Conservation (phyloP, 1,139 yeast genomes). For the Candida mesenterica region DNA sequence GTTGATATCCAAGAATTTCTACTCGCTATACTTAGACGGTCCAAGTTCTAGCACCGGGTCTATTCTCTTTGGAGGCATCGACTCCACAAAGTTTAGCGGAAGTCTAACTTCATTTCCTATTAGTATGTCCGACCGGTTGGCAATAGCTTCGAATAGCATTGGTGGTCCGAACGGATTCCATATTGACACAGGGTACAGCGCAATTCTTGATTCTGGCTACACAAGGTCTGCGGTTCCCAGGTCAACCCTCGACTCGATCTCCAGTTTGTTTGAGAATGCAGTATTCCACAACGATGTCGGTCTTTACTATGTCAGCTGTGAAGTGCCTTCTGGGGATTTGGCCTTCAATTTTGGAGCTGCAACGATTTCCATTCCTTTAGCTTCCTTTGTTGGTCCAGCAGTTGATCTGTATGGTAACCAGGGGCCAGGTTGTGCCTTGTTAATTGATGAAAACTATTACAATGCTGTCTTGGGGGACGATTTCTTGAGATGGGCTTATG, state of each 20-base stretch:
- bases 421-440: no score
- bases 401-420: no score
- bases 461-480: no score
- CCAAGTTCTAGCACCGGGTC: constrained; percentile 13
- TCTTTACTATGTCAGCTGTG: constrained; percentile 5
- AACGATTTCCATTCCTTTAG: background rate
- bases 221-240: constrained; percentile 56
- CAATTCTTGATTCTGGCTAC: constrained; percentile 67
- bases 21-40: constrained; percentile 20
- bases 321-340: background rate
- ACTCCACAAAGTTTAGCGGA: constrained; percentile 18
- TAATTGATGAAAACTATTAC: no score
- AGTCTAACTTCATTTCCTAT: constrained; percentile 9
- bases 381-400: background rate
- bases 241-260: constrained; percentile 38
- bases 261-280: constrained; percentile 12
- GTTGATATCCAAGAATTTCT: constrained; percentile 16
- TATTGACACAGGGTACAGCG: constrained; percentile 25
- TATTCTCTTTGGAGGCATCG: constrained; percentile 21
- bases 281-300: constrained; percentile 1
- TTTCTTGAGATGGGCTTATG: no score
- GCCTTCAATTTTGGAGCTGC: background rate
- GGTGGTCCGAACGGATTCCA: constrained; percentile 1
- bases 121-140: constrained; percentile 4
- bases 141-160: constrained; percentile 6